Percentiles rank a stretch among this genome's conserved stretches.
Conservation (phyloP, 495 filamentous ascomycete genomes). For the Amniculicola lignicola region DNA sequence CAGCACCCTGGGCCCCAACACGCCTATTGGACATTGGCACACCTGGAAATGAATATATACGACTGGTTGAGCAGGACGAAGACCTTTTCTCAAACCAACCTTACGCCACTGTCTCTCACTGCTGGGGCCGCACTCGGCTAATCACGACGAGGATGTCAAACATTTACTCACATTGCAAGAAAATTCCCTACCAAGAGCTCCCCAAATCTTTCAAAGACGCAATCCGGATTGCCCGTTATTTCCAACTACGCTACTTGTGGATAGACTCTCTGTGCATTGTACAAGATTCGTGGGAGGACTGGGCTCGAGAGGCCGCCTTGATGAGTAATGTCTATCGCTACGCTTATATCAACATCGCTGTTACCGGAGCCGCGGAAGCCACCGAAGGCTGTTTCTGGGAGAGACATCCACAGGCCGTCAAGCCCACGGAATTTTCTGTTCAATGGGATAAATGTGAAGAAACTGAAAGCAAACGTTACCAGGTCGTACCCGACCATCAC, state of each 20-base stretch:
- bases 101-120: conserved; percentile 5
- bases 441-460: neutral
- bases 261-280: too few species aligned
- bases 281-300: neutral
- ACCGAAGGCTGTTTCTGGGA: neutral
- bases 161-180: neutral
- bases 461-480: neutral
- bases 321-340: conserved; percentile 2
- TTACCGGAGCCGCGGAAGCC: neutral
- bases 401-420: neutral
- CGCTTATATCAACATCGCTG: neutral
- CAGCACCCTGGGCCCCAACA: neutral
- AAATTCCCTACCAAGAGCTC: neutral
- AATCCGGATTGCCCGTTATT: neutral
- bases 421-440: neutral
- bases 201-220: conserved; percentile 24
- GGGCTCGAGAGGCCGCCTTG: neutral
- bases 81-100: neutral
- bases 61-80: neutral
- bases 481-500: neutral
- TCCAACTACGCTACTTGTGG: conserved; percentile 26
- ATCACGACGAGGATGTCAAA: neutral
- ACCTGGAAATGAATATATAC: neutral
- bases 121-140: conserved; percentile 1
- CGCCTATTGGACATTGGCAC: neutral